Evolutionary conservation across 2,329 filamentous ascomycete genomes (phyloP), one percentile per base, ranked within the genome.

Genomic region (Fusarium sp.): DNA sequence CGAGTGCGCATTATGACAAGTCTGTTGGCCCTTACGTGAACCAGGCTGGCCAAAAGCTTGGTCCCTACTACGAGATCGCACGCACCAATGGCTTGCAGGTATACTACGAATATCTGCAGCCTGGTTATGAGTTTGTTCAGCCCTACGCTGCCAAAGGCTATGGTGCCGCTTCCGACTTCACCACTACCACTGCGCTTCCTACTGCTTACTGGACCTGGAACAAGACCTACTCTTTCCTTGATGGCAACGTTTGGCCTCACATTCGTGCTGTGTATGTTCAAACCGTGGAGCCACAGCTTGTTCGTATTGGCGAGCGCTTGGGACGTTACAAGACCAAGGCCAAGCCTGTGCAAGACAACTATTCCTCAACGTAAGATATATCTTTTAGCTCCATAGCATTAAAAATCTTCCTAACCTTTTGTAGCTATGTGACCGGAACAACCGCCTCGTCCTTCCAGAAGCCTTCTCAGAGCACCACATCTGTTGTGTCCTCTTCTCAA

Each of bases 281-380:
- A 75, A 97, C 97, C 72, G 94, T 99, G 5, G 94, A 98, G 80
- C 96, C 96, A 15, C 96, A 99, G 79, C 85, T 99, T 15, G 87
- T 95, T 57, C 93, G 94, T 73, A 98, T 99, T 74, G 92, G 93
- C 14, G 92, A 97, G 81, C 90, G 94, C 45, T 86, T 99, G 13
- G 94, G 94, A 40, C 85, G 91, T 47, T 92, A 94, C 79, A 89
- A 84, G 68, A 46, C 80, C 20, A 78, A 78, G 62, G 71, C 73
- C 7, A 79, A 76, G 66, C 72, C 81, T 66, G 30, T 61, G n/a
- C 48, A 66, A 41, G 64, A 71, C 7, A 59, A 43, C 32, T 30
- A 63, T 30, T 48, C 64, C 24, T 51, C 69, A n/a, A 63, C 63
- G 71, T 72, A 43, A 56, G 59, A 30, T 30, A 19, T 22, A 20